A percentile compares a stretch with the other conserved stretches of the same genome.
These are phyloP conservation scores for Rhynchospora tenuis DNA, from an alignment of 176 grass and related monocot genomes.

Conservation along the genomic window DNA sequence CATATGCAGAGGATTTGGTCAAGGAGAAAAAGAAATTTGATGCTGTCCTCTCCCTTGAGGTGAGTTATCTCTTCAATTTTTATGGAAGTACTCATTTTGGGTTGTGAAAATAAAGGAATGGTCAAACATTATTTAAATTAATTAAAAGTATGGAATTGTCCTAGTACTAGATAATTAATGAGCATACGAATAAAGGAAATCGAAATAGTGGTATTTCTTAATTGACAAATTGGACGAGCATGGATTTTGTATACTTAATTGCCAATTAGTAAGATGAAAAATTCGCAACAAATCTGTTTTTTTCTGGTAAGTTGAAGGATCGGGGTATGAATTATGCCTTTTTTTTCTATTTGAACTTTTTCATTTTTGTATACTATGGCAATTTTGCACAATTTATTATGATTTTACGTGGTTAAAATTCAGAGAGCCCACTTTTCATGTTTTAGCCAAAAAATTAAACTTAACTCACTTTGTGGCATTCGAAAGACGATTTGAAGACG, in stretches of 20 bases:
- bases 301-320: not conserved
- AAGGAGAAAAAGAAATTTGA: constrained; percentile 75
- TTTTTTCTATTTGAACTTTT: not conserved
- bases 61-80: constrained; percentile 21
- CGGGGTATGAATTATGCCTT: no score
- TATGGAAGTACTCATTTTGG: not conserved
- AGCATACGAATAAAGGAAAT: not conserved
- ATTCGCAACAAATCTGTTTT: not conserved
- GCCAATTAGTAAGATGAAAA: not conserved
- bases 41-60: constrained; percentile 94
- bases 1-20: constrained; percentile 72
- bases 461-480: not conserved
- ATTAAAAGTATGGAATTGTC: not conserved
- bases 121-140: not conserved
- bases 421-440: not conserved
- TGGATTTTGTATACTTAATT: not conserved
- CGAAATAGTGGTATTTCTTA: not conserved
- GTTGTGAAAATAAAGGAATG: not conserved
- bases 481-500: not conserved
- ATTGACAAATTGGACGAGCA: not conserved
- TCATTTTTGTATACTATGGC: not conserved
- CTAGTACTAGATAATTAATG: not conserved
- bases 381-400: not conserved
- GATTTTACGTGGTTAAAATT: not conserved
- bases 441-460: not conserved